These are phyloP conservation scores for Clavariopsis aquatica DNA, from an alignment of 495 filamentous ascomycete genomes.

Conservation along the genomic window DNA sequence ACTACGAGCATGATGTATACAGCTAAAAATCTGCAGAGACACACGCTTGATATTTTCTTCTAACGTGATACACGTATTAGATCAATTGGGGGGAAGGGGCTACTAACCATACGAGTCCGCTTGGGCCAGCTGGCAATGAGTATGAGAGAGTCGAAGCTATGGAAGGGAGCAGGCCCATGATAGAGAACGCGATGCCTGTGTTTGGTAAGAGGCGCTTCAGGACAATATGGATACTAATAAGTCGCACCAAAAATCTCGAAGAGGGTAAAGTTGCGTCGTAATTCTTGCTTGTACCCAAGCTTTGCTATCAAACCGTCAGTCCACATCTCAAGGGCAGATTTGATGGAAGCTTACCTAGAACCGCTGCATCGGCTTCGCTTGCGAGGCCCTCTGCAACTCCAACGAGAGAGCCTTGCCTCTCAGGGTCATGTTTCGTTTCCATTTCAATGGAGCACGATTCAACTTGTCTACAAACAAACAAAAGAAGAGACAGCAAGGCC, in stretches of 20 bases:
- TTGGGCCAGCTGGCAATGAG: constrained; percentile 66
- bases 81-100: not conserved
- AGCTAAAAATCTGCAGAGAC: no score
- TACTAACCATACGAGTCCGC: constrained; percentile 65
- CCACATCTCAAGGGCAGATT: not conserved
- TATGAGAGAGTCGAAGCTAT: constrained; percentile 68
- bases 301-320: constrained; percentile 46
- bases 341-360: constrained; percentile 36
- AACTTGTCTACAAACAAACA: not conserved
- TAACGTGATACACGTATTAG: no score
- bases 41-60: no score
- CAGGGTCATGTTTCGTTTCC: constrained; percentile 14
- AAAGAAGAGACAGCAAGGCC: not conserved
- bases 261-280: constrained; percentile 65
- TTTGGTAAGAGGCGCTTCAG: constrained; percentile 13
- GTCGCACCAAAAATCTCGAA: constrained; percentile 61
- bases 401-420: constrained; percentile 28
- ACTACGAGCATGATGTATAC: no score
- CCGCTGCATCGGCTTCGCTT: constrained; percentile 44
- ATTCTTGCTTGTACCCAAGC: constrained; percentile 71
- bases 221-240: not conserved
- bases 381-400: constrained; percentile 36
- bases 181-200: constrained; percentile 64
- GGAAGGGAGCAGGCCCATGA: constrained; percentile 72
- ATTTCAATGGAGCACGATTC: no score